These are phyloP conservation scores for Colletotrichum ledebouriae DNA, from an alignment of 2,329 filamentous ascomycete genomes.

Conservation along the genomic window DNA sequence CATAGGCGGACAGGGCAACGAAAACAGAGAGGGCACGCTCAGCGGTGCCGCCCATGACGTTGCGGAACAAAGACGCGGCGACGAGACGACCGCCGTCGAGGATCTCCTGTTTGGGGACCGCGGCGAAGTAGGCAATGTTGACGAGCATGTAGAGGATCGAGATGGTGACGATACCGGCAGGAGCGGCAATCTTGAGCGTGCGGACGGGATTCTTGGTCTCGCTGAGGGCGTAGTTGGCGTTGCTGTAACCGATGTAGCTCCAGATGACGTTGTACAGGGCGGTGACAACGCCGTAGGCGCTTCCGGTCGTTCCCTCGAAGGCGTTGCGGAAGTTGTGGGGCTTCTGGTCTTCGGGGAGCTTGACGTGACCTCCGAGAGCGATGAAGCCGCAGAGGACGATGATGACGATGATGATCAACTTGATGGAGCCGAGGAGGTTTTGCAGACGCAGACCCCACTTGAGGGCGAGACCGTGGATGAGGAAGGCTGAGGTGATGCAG, in stretches of 20 bases:
- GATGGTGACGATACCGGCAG: constrained; percentile 69
- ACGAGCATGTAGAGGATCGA: constrained; percentile 75
- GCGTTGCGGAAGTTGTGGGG: constrained; percentile 74
- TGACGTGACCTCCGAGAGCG: constrained; percentile 71
- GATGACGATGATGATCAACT: constrained; percentile 74
- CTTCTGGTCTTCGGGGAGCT: constrained; percentile 63
- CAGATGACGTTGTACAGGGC: constrained; percentile 80
- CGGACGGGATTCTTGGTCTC: constrained; percentile 76
- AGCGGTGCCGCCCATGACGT: constrained; percentile 66
- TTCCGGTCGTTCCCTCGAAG: constrained; percentile 75
- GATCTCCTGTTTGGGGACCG: constrained; percentile 67
- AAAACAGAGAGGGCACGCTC: constrained; percentile 74
- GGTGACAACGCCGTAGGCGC: constrained; percentile 76
- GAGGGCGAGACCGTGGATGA: constrained; percentile 74
- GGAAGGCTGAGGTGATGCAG: constrained; percentile 73
- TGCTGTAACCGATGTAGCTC: constrained; percentile 77
- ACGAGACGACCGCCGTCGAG: constrained; percentile 64
- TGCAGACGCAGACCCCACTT: constrained; percentile 78
- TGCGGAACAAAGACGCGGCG: constrained; percentile 68
- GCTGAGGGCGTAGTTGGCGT: constrained; percentile 75
- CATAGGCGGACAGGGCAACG: constrained; percentile 76
- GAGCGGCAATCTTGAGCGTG: constrained; percentile 75
- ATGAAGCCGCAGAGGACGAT: constrained; percentile 74
- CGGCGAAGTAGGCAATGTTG: constrained; percentile 77
- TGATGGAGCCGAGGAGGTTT: constrained; percentile 75